Evolutionary conservation across 371 early-diverging fungal genomes (phyloP), one percentile per base, ranked within the genome.

Genomic region (Apophysomyces elegans): DNA sequence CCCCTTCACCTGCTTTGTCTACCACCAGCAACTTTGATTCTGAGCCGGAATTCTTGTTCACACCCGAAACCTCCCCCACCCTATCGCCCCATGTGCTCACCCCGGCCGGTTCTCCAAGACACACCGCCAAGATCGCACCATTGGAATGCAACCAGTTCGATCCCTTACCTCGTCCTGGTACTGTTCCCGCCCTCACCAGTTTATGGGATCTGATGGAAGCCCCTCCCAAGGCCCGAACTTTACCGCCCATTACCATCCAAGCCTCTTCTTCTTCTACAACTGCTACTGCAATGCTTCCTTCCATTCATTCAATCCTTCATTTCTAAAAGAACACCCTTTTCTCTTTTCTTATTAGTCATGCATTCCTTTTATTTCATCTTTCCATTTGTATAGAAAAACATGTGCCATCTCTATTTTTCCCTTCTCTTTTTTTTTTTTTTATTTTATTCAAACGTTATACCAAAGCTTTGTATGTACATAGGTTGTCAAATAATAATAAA

Each of bases 221-320:
- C 26, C 83, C 83, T n/a, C 80, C 80, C 44, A 72, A 78, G 44
- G 80, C 82, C n/a, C 80, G 83, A 62, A 72, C 75, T 12, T 57
- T 83, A 35, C 83, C 83, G 56, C 83, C 83, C 58, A 78, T 83
- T 56, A 57, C 46, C 39, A 43, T 65, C 37, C 21, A 21, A 9
- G 54, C 59, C 16, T 26, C 58, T 16, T 56, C 32, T 26, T 26
- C 32, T 26, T 2, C 32, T 26, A 26, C 32, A 26, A 26, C 32
- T 26, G 32, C 32, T 3, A 26, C 32, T 26, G 32, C 71, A 14
- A 43, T 58, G 14, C 58, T 76, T 8, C 73, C 76, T 11, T 72
- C 76, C 38, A 69, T 75, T 61, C 76, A 75, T 66, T 67, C 76
- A 39, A 62, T 76, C 45, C 50, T 76, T 14, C 72, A 68, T n/a